Evolutionary conservation across 2,329 filamentous ascomycete genomes (phyloP), one percentile per base, ranked within the genome.

Genomic region (Fusarium heterosporum): DNA sequence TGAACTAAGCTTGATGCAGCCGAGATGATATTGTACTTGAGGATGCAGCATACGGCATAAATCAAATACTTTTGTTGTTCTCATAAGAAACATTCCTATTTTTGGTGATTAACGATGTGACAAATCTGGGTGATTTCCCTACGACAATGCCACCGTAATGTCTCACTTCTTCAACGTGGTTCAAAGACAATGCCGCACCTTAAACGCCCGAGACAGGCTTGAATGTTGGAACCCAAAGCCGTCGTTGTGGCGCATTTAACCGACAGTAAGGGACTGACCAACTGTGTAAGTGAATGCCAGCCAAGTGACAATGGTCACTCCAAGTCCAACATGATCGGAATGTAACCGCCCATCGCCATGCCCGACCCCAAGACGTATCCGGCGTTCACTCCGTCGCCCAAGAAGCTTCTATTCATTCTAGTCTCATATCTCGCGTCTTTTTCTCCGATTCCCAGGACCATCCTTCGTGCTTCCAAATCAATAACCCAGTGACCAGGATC

Each of bases 351-450:
- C 22, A 34, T 63, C 60, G 60, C 60, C 40, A 42, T 46, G 29
- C 29, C 60, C 60, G 60, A 52, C 19, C 46, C 60, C 60, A 64
- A n/a, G 28, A 58, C 60, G n/a, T n/a, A 64, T 63, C 51, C 60
- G 60, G 59, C 30, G 19, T 17, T 11, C 12, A 8, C 6, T 22
- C 26, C 26, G 45, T 39, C 30, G 25, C 17, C 29, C 14, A 34
- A 45, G 45, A n/a, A 25, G 45, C 25, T 46, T 63, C 39, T 8
- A 34, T 22, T 45, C 25, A 26, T 50, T 49, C 28, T 62, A 62
- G 49, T 16, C 26, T 10, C 2, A 41, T 4, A 2, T 2, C 6
- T 26, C 13, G 2, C 13, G 11, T 7, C 4, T 19, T 26, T 4
- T 4, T 1, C 10, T 6, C 4, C 9, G 13, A 26, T 30, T 25